Evolutionary conservation across 345 rosid genomes (phyloP).

Genomic region (Heritiera fomes): DNA sequence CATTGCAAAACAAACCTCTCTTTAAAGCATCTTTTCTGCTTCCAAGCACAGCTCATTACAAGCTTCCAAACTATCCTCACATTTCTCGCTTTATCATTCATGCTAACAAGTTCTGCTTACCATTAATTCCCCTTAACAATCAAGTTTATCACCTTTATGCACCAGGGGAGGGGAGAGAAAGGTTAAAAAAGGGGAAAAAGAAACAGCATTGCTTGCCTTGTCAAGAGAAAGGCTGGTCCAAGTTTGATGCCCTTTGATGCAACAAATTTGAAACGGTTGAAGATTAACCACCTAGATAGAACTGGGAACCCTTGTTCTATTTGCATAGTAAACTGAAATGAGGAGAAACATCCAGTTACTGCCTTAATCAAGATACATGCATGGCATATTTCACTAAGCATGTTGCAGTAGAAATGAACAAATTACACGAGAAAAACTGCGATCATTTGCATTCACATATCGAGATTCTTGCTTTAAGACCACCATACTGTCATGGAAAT

Average conservation of each 20-base stretch:
- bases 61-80: background rate
- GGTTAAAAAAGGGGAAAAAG: background rate
- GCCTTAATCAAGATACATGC: background rate
- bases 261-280: constrained; percentile 83
- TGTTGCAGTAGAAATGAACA: constrained; percentile 2
- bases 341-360: constrained; percentile 28
- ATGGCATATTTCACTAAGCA: constrained; percentile 11
- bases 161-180: background rate
- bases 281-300: constrained; percentile 86
- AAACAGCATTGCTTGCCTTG: constrained; percentile 52
- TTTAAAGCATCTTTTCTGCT: constrained; percentile 13
- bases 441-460: constrained; percentile 68
- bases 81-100: background rate
- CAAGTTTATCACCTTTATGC: constrained; percentile 11
- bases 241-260: constrained; percentile 84
- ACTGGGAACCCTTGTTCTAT: constrained; percentile 96
- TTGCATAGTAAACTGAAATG: constrained; percentile 74
- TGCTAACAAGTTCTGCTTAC: background rate
- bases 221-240: constrained; percentile 84
- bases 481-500: constrained; percentile 77
- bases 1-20: background rate
- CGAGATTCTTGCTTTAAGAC: constrained; percentile 94
- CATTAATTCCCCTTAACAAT: background rate
- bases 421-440: constrained; percentile 85
- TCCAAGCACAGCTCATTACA: constrained; percentile 1